phyloP scores from a whole-genome alignment of 192 early-diverging fungal genomes.

The Pilobolus umbonatus region DNA sequence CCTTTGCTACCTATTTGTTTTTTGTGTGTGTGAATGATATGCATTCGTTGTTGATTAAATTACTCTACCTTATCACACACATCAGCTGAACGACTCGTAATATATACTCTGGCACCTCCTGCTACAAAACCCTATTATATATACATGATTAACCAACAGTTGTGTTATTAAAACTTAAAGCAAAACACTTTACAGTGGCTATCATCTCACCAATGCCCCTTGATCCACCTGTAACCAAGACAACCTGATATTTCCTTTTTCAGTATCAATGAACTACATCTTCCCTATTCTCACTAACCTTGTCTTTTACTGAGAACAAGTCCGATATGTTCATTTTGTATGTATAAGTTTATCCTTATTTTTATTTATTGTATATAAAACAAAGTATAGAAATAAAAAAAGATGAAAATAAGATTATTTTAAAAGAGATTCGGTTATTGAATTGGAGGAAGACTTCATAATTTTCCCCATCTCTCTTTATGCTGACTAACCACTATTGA shows the following conservation, averaged over 20 bases:
- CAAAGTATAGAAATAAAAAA: neutral
- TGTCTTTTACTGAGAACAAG: conserved; percentile 67
- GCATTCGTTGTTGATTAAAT: conserved; percentile 7
- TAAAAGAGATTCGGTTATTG: neutral
- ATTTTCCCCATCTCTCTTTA: too few relatives aligned
- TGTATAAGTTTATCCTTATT: neutral
- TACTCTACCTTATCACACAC: conserved; percentile 58
- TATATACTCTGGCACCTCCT: conserved; percentile 92
- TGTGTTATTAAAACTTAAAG: neutral
- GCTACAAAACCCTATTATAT: conserved; percentile 63
- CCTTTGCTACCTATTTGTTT: too few relatives aligned
- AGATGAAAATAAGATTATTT: neutral
- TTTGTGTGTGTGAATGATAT: neutral
- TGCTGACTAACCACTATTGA: neutral
- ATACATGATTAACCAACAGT: neutral
- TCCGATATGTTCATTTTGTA: conserved; percentile 19
- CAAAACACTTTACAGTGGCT: conserved; percentile 31
- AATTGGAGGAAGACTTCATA: neutral
- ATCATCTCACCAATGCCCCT: conserved; percentile 58
- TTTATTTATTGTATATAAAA: conserved; percentile 1
- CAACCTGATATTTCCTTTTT: conserved; percentile 34
- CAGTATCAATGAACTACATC: neutral
- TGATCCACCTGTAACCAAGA: conserved; percentile 77
- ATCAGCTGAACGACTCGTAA: conserved; percentile 70
- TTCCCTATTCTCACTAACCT: conserved; percentile 40